Percentiles rank a stretch among this genome's conserved stretches.
Evolutionary conservation across 2,329 filamentous ascomycete species (phyloP).

Genomic region (Claviceps spartinae): DNA sequence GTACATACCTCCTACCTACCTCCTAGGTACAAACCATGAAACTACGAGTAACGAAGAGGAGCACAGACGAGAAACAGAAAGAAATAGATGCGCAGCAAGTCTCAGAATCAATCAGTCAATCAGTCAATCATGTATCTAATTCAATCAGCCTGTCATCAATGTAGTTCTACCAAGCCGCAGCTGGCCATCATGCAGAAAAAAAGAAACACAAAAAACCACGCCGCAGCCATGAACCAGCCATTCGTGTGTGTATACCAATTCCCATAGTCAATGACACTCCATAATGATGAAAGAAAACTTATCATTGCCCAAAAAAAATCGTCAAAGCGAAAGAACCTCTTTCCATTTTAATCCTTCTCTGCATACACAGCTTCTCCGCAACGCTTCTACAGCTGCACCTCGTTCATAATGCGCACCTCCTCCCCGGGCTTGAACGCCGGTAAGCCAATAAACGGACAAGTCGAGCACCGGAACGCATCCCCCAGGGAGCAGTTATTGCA

Average conservation of each 20-base stretch:
- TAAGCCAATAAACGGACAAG: conserved; percentile 72
- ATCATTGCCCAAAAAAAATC: background rate
- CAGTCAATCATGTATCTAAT: background rate
- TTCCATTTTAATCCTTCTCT: background rate
- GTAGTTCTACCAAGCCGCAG: background rate
- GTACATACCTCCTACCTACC: too few relatives aligned
- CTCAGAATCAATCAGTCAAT: too few relatives aligned
- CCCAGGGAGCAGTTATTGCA: conserved; percentile 91
- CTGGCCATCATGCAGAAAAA: background rate
- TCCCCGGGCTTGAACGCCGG: conserved; percentile 96
- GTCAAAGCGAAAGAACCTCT: background rate
- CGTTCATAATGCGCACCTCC: conserved; percentile 78
- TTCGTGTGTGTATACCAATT: background rate
- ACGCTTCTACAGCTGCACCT: conserved; percentile 56
- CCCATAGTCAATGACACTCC: background rate
- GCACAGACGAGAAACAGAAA: too few relatives aligned
- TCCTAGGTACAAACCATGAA: too few relatives aligned
- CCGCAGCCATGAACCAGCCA: conserved; percentile 1
- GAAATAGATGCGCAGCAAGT: too few relatives aligned
- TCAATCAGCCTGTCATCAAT: background rate
- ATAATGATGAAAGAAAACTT: background rate
- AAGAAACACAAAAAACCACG: background rate
- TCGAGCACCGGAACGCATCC: conserved; percentile 70
- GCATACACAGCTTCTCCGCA: too few relatives aligned
- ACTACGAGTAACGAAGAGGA: too few relatives aligned